Evolutionary conservation across 2,329 filamentous ascomycete species (phyloP), one percentile per base, ranked within the genome.

Genomic region (Penicillium sp.): DNA sequence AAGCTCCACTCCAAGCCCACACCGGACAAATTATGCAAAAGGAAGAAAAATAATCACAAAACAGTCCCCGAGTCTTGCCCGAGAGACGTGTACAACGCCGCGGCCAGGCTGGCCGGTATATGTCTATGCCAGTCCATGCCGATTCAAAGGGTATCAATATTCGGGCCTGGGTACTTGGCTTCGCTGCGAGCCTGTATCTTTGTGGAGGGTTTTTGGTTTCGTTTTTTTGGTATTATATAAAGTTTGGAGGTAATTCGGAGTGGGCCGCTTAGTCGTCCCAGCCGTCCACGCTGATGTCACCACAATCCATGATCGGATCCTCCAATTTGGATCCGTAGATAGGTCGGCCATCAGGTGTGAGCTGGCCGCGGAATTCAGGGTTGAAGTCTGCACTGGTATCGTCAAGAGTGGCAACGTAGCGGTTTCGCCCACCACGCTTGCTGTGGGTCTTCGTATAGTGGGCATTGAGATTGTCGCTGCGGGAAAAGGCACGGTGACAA

Each of bases 361-460:
- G 67, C 37, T 74, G 72, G 3, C 77, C 77, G 29, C 74, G 71
- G 68, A 76, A 79, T 10, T 78, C 75, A 0, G 75, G 74, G 55
- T 79, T 73, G 59, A 74, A 79, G 57, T 77, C 75, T 9, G 67
- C 69, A 48, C 76, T 78, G 27, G 64, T 71, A 26, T 76, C 73
- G 56, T 79, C 77, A 46, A 79, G 65, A 7, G 77, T 79, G 10
- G 77, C 76, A 5, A 79, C 77, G 54, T 79, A 79, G 49, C 76
- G 70, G 57, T 79, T 79, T 44, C 77, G 75, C 9, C 76, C 75
- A 44, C 75, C 76, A 11, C 74, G 74, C 67, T 77, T 78, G 63
- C 76, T 78, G 66, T 79, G 77, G 49, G 76, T 79, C 64, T 78
- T 79, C 39, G 74, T 75, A 51, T 78, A 75, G 55, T 79, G 77